Conservation (phyloP, 2,329 filamentous ascomycete genomes). For the Didymella lethalis region DNA sequence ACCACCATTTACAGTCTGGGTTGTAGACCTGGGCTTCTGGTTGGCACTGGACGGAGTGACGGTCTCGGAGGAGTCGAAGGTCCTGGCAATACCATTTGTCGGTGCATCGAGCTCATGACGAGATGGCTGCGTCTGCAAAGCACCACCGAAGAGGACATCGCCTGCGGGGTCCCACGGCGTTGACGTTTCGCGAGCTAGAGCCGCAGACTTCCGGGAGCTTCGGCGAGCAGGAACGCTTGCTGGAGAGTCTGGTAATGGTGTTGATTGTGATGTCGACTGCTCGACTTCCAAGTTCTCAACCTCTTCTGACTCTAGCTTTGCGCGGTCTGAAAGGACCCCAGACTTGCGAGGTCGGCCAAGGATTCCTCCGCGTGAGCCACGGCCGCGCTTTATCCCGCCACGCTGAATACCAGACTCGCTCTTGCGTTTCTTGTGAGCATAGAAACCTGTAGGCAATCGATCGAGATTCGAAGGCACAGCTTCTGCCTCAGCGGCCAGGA, state of each 20-base stretch:
- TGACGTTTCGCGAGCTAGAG: conserved; percentile 1
- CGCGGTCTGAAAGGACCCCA: conserved; percentile 3
- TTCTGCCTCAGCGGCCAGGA: conserved; percentile 33
- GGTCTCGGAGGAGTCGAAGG: background rate
- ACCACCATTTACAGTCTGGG: background rate
- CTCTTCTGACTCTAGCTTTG: background rate
- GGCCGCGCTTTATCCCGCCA: conserved; percentile 24
- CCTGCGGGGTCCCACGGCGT: conserved; percentile 6
- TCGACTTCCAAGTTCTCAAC: background rate
- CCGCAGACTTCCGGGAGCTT: conserved; percentile 25
- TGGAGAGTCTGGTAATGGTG: background rate
- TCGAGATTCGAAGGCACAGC: conserved; percentile 32
- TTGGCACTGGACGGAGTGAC: background rate
- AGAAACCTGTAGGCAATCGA: conserved; percentile 26
- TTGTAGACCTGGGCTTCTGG: background rate
- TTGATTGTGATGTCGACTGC: background rate
- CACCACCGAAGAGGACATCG: conserved; percentile 1
- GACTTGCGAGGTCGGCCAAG: conserved; percentile 29
- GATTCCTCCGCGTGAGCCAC: conserved; percentile 23
- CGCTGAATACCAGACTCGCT: conserved; percentile 20
- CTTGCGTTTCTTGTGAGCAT: conserved; percentile 28
- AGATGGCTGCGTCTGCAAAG: background rate
- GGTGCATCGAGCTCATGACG: background rate
- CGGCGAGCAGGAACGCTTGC: conserved; percentile 24
- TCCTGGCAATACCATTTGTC: background rate